Evolutionary conservation across 441 rosid species (phyloP), one percentile per base, ranked within the genome.

Genomic region (Omphalea diandra): DNA sequence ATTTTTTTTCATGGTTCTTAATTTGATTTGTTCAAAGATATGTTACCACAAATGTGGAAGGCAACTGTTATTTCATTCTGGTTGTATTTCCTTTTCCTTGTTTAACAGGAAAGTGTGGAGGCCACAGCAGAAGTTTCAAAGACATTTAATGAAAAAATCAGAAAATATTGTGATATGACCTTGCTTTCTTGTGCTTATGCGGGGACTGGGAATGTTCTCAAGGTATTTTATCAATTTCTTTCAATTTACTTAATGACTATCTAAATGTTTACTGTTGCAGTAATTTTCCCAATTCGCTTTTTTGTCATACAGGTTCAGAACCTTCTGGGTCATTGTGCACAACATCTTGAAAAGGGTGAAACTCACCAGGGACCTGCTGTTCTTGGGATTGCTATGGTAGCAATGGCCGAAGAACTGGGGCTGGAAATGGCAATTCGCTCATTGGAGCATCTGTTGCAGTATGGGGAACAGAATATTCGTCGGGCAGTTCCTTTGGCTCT

Each of bases 401-500:
- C 98, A 62, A 95, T 95, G 97, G 95, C 96, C 63, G 97, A 95
- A 83, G 99, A 95, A 76, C 75, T 93, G 83, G 97, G 98, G 73
- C 82, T 88, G 79, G 99, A 95, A 75, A 95, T 95, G 98, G 96
- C 85, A 67, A 89, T 95, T 70, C 94, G 97, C 62, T 89, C 97
- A 22, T 73, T 95, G 67, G 98, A 95, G 83, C 97, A 89, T 71
- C 90, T 95, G 76, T 81, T 95, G 74, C 97, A 93, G 81, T 95
- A 93, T 68, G 95, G 98, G 40, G 97, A 95, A 74, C 97, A 85
- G 66, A 88, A 88, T 82, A 83, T 89, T 56, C 88, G 97, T 5
- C 85, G 92, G 18, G 96, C 94, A 67, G 96, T 90, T 77, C 99
- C 97, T 63, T 79, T 95, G 83, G 98, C 98, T 53, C 97, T 95